Percentiles rank a stretch among this genome's conserved stretches.
These are phyloP conservation scores for Carallia brachiata DNA, from an alignment of 345 rosid genomes.

Conservation along the genomic window DNA sequence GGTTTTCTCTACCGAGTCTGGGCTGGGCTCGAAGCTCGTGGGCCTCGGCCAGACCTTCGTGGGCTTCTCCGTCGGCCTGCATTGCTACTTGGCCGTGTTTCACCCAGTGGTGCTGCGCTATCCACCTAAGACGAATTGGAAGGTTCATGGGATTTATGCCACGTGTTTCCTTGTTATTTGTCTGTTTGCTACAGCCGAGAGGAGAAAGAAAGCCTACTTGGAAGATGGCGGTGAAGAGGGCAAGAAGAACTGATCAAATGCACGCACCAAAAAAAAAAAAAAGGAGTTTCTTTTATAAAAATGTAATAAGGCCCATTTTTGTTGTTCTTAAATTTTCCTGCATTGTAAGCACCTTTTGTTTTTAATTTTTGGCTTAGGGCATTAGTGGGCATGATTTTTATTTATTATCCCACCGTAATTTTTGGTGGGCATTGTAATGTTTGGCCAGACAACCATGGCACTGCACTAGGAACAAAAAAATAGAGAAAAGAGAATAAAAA, in stretches of 20 bases:
- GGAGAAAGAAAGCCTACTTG: constrained; percentile 87
- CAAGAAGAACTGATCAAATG: constrained; percentile 59
- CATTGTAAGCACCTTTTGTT: not conserved
- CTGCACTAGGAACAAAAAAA: not conserved
- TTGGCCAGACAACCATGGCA: constrained; percentile 6
- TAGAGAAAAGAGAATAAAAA: too few species aligned
- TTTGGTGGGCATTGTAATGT: not conserved
- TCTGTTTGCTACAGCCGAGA: constrained; percentile 59
- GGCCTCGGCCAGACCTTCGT: constrained; percentile 71
- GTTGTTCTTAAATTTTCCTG: not conserved
- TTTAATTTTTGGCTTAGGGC: too few species aligned
- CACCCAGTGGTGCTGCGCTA: constrained; percentile 77
- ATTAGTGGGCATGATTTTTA: too few species aligned
- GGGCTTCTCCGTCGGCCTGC: constrained; percentile 78
- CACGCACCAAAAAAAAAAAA: too few species aligned
- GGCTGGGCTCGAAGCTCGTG: constrained; percentile 57
- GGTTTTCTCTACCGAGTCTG: constrained; percentile 68
- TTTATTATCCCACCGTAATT: too few species aligned
- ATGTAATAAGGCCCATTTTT: constrained; percentile 2
- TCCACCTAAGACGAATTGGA: constrained; percentile 93
- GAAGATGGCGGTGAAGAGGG: constrained; percentile 92
- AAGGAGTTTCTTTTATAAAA: not conserved
- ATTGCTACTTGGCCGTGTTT: constrained; percentile 85
- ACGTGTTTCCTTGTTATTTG: constrained; percentile 78
- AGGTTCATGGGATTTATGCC: constrained; percentile 83